These are phyloP conservation scores for Tulasnella sp. DNA, from an alignment of 768 basidiomycete genomes.

Conservation along the genomic window DNA sequence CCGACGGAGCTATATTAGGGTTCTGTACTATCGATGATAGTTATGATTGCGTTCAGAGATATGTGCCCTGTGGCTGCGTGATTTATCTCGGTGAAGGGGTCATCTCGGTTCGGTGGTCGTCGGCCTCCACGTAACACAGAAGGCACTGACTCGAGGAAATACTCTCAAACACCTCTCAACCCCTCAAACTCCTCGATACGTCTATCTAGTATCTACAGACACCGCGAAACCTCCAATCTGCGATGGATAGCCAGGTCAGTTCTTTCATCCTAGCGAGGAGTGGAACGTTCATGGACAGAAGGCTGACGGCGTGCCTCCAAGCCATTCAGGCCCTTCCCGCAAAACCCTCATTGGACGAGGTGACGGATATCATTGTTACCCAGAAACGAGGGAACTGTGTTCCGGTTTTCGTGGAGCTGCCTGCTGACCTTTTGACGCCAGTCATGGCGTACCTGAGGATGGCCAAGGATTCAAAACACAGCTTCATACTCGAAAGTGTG, in stretches of 20 bases:
- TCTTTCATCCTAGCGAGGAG: neutral
- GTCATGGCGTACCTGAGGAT: conserved; percentile 93
- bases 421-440: conserved; percentile 93
- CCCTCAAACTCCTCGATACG: too few relatives aligned
- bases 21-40: too few relatives aligned
- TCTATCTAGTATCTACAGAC: too few relatives aligned
- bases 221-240: neutral
- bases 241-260: conserved; percentile 12
- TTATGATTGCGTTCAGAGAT: too few relatives aligned
- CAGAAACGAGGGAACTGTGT: conserved; percentile 87
- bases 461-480: conserved; percentile 85
- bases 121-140: neutral
- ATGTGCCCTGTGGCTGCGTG: too few relatives aligned
- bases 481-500: conserved; percentile 90
- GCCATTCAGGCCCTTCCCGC: conserved; percentile 36
- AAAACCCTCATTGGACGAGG: conserved; percentile 57
- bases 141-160: too few relatives aligned
- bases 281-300: neutral
- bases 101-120: neutral
- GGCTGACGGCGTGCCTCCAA: neutral
- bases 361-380: conserved; percentile 62
- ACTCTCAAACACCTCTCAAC: too few relatives aligned
- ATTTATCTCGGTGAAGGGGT: neutral
- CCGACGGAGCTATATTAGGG: too few relatives aligned
- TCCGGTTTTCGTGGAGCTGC: conserved; percentile 84